Evolutionary conservation across 257 asterid genomes (phyloP).

Genomic region (Solanum chiquidenum): DNA sequence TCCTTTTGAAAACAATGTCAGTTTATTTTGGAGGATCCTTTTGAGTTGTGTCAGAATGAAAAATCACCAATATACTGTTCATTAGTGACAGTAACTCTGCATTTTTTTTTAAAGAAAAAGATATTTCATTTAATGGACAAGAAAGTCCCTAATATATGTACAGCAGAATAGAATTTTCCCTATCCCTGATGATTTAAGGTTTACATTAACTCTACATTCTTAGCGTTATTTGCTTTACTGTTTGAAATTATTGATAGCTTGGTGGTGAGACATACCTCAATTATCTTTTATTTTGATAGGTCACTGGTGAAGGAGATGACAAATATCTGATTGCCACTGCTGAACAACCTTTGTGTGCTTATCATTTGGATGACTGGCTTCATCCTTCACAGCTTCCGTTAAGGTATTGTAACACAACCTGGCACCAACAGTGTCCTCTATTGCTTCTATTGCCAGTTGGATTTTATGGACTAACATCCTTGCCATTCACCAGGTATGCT

Average conservation of each 20-base stretch:
- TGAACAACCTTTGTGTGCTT: conserved; percentile 92
- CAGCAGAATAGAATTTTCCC: neutral
- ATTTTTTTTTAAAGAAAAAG: neutral
- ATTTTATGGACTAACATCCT: neutral
- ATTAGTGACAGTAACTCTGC: neutral
- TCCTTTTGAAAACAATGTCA: neutral
- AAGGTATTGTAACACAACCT: conserved; percentile 31
- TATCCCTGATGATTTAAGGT: neutral
- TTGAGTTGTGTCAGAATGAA: neutral
- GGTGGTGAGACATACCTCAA: neutral
- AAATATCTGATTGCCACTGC: conserved; percentile 94
- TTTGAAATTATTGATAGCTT: neutral
- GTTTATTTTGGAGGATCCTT: neutral
- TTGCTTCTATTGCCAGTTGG: neutral
- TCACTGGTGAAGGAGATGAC: conserved; percentile 96
- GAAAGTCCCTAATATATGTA: neutral
- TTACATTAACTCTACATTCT: neutral
- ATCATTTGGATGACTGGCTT: conserved; percentile 88
- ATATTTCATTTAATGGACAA: neutral
- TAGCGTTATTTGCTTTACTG: neutral
- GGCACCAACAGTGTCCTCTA: neutral
- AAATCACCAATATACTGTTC: neutral
- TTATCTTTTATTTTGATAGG: conserved; percentile 32
- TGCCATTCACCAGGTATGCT: conserved; percentile 50
- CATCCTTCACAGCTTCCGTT: conserved; percentile 74